These are phyloP conservation scores for Lecanicillium sp. DNA, from an alignment of 2,329 filamentous ascomycete genomes.

Conservation along the genomic window DNA sequence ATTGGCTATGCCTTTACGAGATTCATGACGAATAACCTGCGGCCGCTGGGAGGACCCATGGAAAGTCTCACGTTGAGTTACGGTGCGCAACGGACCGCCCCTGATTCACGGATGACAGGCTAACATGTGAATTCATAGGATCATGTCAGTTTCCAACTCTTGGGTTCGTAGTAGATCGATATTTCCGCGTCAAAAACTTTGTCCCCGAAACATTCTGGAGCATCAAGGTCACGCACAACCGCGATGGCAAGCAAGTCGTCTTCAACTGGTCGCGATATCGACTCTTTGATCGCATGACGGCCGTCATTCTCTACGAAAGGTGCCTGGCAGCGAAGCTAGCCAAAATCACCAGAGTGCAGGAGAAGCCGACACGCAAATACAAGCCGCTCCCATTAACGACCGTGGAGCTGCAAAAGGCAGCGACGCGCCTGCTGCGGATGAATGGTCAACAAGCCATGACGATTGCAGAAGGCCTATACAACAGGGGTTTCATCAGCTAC, in stretches of 20 bases:
- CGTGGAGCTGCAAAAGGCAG: conserved; percentile 93
- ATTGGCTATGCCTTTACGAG: conserved; percentile 92
- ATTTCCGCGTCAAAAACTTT: conserved; percentile 90
- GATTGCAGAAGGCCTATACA: conserved; percentile 80
- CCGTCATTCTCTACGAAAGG: conserved; percentile 76
- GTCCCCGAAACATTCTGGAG: conserved; percentile 88
- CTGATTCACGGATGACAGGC: neutral
- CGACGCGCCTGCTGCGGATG: conserved; percentile 83
- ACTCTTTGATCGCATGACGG: conserved; percentile 80
- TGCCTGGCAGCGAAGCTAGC: conserved; percentile 73
- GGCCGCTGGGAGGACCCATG: conserved; percentile 61
- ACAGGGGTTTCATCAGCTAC: conserved; percentile 94
- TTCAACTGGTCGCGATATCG: conserved; percentile 79
- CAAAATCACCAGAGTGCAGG: conserved; percentile 76
- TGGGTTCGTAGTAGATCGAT: conserved; percentile 94
- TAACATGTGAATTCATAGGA: conserved; percentile 37
- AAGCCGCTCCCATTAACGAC: conserved; percentile 91
- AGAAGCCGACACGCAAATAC: conserved; percentile 90
- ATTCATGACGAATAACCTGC: conserved; percentile 75
- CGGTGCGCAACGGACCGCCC: conserved; percentile 42
- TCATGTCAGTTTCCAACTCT: conserved; percentile 96
- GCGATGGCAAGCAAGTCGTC: conserved; percentile 70
- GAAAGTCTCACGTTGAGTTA: conserved; percentile 70
- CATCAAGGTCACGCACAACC: conserved; percentile 75
- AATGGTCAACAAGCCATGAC: conserved; percentile 87